Percentiles rank a stretch among this genome's conserved stretches.
phyloP scores from a whole-genome alignment of 257 asterid species.

The Primulina eburnea region DNA sequence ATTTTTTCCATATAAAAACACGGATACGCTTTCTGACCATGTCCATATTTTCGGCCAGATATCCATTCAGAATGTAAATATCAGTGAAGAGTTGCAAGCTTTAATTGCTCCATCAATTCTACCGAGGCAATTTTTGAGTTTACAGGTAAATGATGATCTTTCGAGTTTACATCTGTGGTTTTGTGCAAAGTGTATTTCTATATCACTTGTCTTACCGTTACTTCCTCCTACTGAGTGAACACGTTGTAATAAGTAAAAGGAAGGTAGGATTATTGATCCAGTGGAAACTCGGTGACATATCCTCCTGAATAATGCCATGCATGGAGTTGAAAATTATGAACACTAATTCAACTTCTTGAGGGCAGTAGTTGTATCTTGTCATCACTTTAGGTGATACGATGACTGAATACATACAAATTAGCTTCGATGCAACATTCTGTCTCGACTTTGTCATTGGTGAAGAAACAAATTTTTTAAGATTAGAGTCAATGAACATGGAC shows the following conservation, averaged over 20 bases:
- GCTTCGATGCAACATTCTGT: neutral
- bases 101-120: constrained; percentile 79
- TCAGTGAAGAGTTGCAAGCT: constrained; percentile 78
- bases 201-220: neutral
- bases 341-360: too few species aligned
- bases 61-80: constrained; percentile 59
- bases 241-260: neutral
- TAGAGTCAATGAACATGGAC: constrained; percentile 9
- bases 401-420: neutral
- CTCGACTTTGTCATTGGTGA: neutral
- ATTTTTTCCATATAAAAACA: neutral
- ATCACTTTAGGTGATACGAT: neutral
- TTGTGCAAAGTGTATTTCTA: too few species aligned
- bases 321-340: neutral
- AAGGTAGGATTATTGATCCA: neutral
- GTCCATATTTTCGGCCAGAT: constrained; percentile 44
- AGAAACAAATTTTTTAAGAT: constrained; percentile 13
- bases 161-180: neutral
- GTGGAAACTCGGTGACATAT: neutral
- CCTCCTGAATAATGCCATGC: neutral
- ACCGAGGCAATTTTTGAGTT: constrained; percentile 70
- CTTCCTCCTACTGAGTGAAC: neutral
- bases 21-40: neutral
- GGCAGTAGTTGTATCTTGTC: neutral
- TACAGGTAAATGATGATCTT: constrained; percentile 48